Evolutionary conservation across 176 grass and related monocot species (phyloP), one percentile per base, ranked within the genome.

Genomic region (Metroxylon sagu): DNA sequence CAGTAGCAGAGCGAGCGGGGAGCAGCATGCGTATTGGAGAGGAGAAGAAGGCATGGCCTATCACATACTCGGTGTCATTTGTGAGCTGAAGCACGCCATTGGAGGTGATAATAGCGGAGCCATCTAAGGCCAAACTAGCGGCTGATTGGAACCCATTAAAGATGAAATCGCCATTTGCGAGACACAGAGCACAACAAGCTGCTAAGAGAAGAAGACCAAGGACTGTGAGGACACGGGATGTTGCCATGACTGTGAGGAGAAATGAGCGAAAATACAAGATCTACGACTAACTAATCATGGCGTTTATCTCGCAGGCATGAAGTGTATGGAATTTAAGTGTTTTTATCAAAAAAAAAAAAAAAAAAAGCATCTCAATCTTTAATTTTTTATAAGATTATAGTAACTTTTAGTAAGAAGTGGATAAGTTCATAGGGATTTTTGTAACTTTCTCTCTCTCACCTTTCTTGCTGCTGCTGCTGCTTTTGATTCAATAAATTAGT

Each of bases 81-180:
- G 64, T 67, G 16, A 67, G 50, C n/a, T 67, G 64, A 50, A 67
- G 64, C 29, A 31, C 51, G 18, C 51, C 64, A 54, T 67, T 31
- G 6, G 64, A 31, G 1, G 16, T 35, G 64, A 54, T 30, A 18
- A 5, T 16, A 4, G 64, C 50, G 14, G 50, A 53, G 5, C 8
- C 64, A 35, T 53, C 50, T 14, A 67, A 54, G 50, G 50, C 54
- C 3, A 67, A 14, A 28, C 54, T 67, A 5, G 18, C 49, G 4
- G 64, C 64, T 19, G 29, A 6, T 67, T 54, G 12, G 50, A 67
- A 67, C 16, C 50, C 64, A 53, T 67, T 35, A 26, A 19, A 54
- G 26, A 53, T 25, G 16, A 67, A 67, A 4, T 67, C 50, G 19
- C n/a, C 54, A 18, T 19, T 3, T 23, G 21, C 1, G 21, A 23